Percentiles rank a stretch among this genome's conserved stretches.
phyloP scores from a whole-genome alignment of 1,284 basidiomycete genomes.

The Paramarasmius palmivorus region DNA sequence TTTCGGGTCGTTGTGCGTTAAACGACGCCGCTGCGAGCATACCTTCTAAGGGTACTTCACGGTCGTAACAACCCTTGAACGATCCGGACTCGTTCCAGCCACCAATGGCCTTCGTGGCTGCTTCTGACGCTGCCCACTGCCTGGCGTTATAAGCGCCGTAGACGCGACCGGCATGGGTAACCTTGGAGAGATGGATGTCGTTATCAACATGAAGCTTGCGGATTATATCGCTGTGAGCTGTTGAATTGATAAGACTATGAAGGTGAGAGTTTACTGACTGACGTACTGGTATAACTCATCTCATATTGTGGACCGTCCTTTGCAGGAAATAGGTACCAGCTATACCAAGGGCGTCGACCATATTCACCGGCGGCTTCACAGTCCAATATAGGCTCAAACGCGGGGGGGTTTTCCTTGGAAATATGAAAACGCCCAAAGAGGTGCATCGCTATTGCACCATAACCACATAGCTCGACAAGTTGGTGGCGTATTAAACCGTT shows the following conservation, averaged over 20 bases:
- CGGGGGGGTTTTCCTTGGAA: conserved; percentile 9
- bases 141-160: not conserved
- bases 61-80: conserved; percentile 16
- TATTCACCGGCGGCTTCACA: conserved; percentile 19
- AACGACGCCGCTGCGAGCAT: conserved; percentile 17
- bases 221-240: not conserved
- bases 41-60: conserved; percentile 16
- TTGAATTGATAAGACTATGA: conserved; percentile 6
- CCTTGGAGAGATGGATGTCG: conserved; percentile 14
- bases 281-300: conserved; percentile 29
- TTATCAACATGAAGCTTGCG: conserved; percentile 8
- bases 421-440: conserved; percentile 11
- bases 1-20: conserved; percentile 12
- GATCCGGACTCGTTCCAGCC: conserved; percentile 13
- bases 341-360: conserved; percentile 25
- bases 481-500: conserved; percentile 12
- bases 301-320: conserved; percentile 6
- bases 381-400: conserved; percentile 24
- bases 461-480: not conserved
- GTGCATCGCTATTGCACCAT: not conserved
- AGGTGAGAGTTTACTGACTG: conserved; percentile 8
- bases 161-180: not conserved
- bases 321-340: conserved; percentile 20
- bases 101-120: conserved; percentile 16
- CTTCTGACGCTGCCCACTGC: not conserved